Conservation (phyloP, 208 protist genomes). For the Acanthamoeba royreba region DNA sequence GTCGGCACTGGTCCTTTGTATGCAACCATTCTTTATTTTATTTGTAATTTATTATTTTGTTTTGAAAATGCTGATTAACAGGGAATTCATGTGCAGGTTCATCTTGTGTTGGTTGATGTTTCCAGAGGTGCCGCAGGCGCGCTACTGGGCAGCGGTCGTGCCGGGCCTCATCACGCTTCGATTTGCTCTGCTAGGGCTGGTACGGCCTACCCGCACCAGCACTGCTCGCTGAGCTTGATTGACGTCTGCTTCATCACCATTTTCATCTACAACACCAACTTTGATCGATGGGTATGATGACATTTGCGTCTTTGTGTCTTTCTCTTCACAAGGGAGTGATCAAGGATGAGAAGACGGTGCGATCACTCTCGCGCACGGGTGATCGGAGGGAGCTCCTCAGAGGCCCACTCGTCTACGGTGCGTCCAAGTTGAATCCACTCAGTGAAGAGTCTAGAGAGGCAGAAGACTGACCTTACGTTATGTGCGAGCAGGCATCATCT, state of each 20-base stretch:
- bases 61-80: no score
- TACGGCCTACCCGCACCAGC: background rate
- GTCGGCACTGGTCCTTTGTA: background rate
- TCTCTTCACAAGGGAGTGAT: slow-evolving; percentile 5
- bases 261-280: no score
- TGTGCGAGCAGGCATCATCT: background rate
- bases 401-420: background rate
- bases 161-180: slow-evolving; percentile 1
- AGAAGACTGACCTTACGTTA: no score
- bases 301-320: background rate
- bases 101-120: background rate
- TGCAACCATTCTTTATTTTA: background rate
- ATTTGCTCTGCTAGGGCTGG: background rate
- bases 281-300: background rate
- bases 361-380: background rate
- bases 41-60: background rate
- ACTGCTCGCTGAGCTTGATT: no score
- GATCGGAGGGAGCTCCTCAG: background rate
- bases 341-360: slow-evolving; percentile 6
- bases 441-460: no score
- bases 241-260: no score
- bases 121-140: background rate
- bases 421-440: no score
- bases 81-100: background rate
- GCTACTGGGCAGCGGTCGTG: background rate